phyloP scores from a whole-genome alignment of 192 early-diverging fungal species.

The Mortierella alpina region DNA sequence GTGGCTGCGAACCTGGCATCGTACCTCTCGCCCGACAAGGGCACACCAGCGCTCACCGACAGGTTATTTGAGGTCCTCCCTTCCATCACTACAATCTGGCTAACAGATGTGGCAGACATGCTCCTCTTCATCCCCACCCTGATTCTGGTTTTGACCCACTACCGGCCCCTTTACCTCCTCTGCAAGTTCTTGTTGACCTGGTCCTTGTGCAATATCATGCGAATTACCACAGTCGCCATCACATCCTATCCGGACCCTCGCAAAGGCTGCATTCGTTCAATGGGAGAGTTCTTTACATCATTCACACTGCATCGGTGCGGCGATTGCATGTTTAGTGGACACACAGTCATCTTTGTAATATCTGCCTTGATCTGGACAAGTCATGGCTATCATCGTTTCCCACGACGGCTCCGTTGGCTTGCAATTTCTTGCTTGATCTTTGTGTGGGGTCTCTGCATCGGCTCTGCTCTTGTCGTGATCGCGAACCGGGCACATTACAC shows the following conservation, averaged over 20 bases:
- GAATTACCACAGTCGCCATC: conserved; percentile 73
- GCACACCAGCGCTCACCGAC: conserved; percentile 52
- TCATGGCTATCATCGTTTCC: conserved; percentile 57
- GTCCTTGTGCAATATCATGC: conserved; percentile 65
- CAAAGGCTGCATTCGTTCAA: conserved; percentile 63
- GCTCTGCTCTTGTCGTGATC: conserved; percentile 67
- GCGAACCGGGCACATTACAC: conserved; percentile 75
- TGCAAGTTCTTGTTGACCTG: conserved; percentile 64
- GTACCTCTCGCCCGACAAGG: conserved; percentile 58
- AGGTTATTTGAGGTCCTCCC: conserved; percentile 70
- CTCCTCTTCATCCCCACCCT: conserved; percentile 65
- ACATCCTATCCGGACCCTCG: conserved; percentile 75
- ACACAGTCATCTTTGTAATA: conserved; percentile 72
- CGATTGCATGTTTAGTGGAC: conserved; percentile 74
- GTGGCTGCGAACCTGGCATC: conserved; percentile 75
- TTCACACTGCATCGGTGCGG: conserved; percentile 72
- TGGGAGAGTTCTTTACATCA: conserved; percentile 66
- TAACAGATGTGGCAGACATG: conserved; percentile 72
- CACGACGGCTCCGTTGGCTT: conserved; percentile 37
- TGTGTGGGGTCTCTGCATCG: conserved; percentile 63
- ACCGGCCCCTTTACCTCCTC: conserved; percentile 66
- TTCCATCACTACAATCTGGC: conserved; percentile 61
- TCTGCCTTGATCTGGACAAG: conserved; percentile 70
- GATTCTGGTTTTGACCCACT: conserved; percentile 61
- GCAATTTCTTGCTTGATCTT: conserved; percentile 55